Evolutionary conservation across 2,329 filamentous ascomycete species (phyloP), one percentile per base, ranked within the genome.

Genomic region (Lecanicillium sp.): DNA sequence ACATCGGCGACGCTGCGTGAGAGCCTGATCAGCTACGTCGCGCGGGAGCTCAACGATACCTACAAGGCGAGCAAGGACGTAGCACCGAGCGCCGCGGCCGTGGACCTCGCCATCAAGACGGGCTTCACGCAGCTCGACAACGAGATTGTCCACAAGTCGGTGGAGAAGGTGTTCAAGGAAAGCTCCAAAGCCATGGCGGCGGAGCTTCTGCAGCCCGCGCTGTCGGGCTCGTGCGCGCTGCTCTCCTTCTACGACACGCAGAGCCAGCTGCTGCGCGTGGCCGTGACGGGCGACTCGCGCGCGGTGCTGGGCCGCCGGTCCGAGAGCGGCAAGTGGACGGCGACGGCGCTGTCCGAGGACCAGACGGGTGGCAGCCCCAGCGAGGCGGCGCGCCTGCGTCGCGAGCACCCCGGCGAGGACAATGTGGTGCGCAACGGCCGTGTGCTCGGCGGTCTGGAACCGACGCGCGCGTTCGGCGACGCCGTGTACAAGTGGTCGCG

Each of bases 181-280:
- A 87, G 90, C 56, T 93, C 89, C 23, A 95, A 95, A 68, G 78
- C 84, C n/a, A 83, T 89, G 15, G 93, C 91, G 3, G 91, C 93
- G 4, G 90, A 97, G 67, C 75, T 95, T 6, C 79, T 98, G 12
- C 90, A 90, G 9, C 93, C 93, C 8, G 94, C 93, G 6, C 75
- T 97, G 20, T 96, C 93, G 2, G 93, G 93, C n/a, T 97, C 94
- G 1, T 98, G 93, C 63, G 94, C 93, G 33, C 79, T 98, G 5
- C 78, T 98, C 9, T 95, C 90, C 6, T 98, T 98, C 70, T 98
- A 97, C 67, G 91, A 98, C 64, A 90, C 83, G 61, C 79, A 79
- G 43, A 86, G 86, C 36, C 90, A 95, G 62, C 81, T 93, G 33
- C 76, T 98, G 14, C 83, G 90, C n/a, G 89, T 97, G 11, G 93